These are phyloP conservation scores for Microbotryum scabiosae DNA, from an alignment of 1,284 basidiomycete species.

Conservation along the genomic window DNA sequence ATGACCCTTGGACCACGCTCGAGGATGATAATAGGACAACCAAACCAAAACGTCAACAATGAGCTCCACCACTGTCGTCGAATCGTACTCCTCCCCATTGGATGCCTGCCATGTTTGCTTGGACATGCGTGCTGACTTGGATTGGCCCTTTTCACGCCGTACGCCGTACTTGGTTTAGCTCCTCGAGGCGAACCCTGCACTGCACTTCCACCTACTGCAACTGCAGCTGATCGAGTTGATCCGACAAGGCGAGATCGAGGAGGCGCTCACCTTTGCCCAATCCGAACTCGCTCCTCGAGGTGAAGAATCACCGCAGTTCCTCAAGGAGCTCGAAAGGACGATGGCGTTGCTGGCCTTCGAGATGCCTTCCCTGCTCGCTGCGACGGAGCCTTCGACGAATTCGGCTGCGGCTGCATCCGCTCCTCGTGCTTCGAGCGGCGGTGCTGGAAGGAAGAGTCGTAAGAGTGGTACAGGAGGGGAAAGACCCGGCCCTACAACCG, in stretches of 20 bases:
- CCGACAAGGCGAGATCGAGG: conserved; percentile 64
- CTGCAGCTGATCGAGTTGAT: conserved; percentile 93
- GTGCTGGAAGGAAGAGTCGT: conserved; percentile 15
- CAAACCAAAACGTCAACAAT: conserved; percentile 32
- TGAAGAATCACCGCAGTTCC: conserved; percentile 87
- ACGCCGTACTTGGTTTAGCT: conserved; percentile 55
- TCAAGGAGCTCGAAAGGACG: conserved; percentile 82
- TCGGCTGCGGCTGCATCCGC: background rate
- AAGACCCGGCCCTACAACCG: background rate
- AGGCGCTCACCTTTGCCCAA: conserved; percentile 84
- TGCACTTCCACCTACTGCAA: conserved; percentile 89
- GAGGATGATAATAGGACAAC: conserved; percentile 34
- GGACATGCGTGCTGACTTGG: conserved; percentile 1
- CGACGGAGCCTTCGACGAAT: background rate
- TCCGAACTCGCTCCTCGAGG: conserved; percentile 87
- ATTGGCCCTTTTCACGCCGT: conserved; percentile 7
- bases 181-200: conserved; percentile 77
- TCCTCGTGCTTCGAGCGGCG: background rate
- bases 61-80: conserved; percentile 15
- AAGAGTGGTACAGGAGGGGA: conserved; percentile 3
- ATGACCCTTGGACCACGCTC: conserved; percentile 14
- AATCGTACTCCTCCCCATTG: background rate
- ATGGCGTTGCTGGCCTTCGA: conserved; percentile 94
- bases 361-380: conserved; percentile 42
- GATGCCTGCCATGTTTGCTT: background rate